These are phyloP conservation scores for Arthroderma sp. DNA, from an alignment of 2,329 filamentous ascomycete genomes.

Conservation along the genomic window DNA sequence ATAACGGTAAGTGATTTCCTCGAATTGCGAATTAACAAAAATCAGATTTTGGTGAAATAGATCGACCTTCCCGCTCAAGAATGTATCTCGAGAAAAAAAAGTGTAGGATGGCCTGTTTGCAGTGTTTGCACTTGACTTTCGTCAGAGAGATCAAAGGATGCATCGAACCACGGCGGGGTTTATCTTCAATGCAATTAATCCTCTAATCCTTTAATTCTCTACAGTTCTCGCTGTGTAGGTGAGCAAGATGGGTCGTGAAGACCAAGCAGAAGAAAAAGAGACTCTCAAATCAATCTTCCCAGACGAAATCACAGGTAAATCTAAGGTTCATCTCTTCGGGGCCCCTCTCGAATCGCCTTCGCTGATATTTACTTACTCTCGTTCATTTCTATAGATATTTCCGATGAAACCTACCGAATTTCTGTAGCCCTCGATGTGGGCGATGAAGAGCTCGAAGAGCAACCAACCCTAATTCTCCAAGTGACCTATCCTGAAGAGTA, in stretches of 20 bases:
- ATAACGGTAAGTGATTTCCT: too few relatives aligned
- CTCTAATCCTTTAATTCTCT: too few relatives aligned
- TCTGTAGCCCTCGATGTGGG: constrained; percentile 67
- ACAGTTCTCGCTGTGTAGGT: too few relatives aligned
- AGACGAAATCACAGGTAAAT: constrained; percentile 79
- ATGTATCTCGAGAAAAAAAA: background rate
- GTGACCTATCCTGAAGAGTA: constrained; percentile 85
- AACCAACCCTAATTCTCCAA: constrained; percentile 61
- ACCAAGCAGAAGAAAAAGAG: constrained; percentile 90
- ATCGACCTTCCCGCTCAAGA: too few relatives aligned
- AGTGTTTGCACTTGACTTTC: background rate
- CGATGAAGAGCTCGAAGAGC: constrained; percentile 48
- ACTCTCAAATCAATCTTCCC: constrained; percentile 97
- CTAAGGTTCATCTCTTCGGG: background rate
- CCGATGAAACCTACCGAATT: constrained; percentile 79
- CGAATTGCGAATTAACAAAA: too few relatives aligned
- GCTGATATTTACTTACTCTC: constrained; percentile 10
- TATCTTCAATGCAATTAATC: too few relatives aligned
- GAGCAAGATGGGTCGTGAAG: constrained; percentile 48
- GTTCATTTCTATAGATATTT: constrained; percentile 52
- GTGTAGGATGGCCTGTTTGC: background rate
- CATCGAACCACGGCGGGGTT: too few relatives aligned
- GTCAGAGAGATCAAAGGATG: too few relatives aligned
- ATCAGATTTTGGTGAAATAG: too few relatives aligned
- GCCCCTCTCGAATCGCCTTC: constrained; percentile 1